Base-by-base conservation (phyloP, 2,329 filamentous ascomycete species). In the Lachnellula arida region DNA sequence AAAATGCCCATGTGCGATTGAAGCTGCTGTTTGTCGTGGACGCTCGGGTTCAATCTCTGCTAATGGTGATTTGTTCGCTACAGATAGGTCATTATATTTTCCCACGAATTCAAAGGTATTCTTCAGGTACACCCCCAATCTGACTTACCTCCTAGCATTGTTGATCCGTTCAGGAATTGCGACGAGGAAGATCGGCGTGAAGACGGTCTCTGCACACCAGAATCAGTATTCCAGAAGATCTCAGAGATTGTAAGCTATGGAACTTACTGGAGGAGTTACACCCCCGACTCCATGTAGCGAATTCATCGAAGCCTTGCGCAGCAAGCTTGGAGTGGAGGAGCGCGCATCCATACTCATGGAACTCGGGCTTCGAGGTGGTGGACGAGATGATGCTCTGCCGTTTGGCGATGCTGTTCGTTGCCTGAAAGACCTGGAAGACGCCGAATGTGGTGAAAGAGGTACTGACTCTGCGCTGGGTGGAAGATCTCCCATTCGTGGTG, bases 1-100 rank as follows among this genome's bases (percentile, higher is more conserved):
- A 56, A 71, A 70, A 54, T 70, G 63, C 28, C 63, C 64, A 17
- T 51, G 64, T 2, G 69, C 69, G 40, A 71, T 74, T 14, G 74
- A 78, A 49, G 75, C 76, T 25, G 82, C 77, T 11, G 81, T 83
- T 40, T 75, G 63, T 7, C 70, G 72, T 32, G 72, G 71, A 49
- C 65, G 58, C 55, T 65, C 63, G 4, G 57, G 51, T 40, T 68
- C 67, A 49, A 68, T 68, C 17, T 70, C 67, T 12, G 69, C 65
- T 48, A 75, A 69, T 42, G 73, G 71, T 51, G 73, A 74, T 60
- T 46, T 46, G 23, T 6, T 28, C 3, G n/a, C 44, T 46, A 23
- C 14, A 46, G 12, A 46, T 17, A 19, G 17, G 11, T 40, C 6
- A 17, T 9, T 5, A 40, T 17, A 40, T 40, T 40, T 12, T 40